phyloP scores from a whole-genome alignment of 805 yeast genomes.

The Limtongia smithiae region DNA sequence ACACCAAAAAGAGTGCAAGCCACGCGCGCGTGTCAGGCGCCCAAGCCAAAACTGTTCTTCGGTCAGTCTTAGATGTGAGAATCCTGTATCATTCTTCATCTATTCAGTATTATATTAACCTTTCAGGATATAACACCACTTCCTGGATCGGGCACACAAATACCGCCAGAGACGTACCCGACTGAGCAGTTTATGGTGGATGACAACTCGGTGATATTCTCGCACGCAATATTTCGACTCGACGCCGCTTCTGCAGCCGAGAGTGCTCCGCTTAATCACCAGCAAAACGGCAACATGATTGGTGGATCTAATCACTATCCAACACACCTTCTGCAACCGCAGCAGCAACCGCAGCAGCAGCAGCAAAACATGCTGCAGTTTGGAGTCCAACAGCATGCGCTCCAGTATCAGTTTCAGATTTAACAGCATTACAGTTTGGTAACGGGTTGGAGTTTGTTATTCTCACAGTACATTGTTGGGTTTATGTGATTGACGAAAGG shows the following conservation, averaged over 20 bases:
- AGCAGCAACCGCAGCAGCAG: background rate
- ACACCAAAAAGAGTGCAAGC: too few relatives aligned
- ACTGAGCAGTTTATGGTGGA: conserved; percentile 36
- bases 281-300: background rate
- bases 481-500: too few relatives aligned
- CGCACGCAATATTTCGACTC: conserved; percentile 35
- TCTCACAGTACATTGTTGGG: too few relatives aligned
- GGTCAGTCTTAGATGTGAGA: conserved; percentile 7
- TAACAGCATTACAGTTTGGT: conserved; percentile 3
- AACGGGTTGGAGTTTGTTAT: too few relatives aligned
- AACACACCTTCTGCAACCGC: background rate
- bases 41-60: background rate
- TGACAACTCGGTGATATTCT: conserved; percentile 39
- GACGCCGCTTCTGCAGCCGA: too few relatives aligned
- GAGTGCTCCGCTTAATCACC: background rate
- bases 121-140: conserved; percentile 32
- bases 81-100: background rate
- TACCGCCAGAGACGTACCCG: conserved; percentile 37
- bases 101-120: background rate
- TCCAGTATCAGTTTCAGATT: background rate
- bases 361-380: background rate
- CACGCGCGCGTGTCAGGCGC: too few relatives aligned
- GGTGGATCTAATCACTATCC: too few relatives aligned
- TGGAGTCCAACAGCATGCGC: background rate
- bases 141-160: conserved; percentile 31